Base-by-base conservation (phyloP, 345 rosid genomes). In the Lepidium sativum region DNA sequence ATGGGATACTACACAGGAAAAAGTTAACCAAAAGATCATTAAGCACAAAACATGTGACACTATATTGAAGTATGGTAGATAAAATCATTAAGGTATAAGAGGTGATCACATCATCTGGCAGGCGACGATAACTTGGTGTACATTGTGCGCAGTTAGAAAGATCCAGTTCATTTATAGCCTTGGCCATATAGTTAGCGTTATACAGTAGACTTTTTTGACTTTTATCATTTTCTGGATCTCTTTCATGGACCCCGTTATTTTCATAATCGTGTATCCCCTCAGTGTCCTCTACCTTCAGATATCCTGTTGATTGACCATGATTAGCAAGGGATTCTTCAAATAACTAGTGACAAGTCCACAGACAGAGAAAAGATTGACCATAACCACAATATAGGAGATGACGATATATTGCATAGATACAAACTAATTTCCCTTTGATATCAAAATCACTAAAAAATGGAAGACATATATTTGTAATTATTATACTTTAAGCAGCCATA, bases 101-200 rank as follows among this genome's bases (percentile, higher is more conserved):
- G 70, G 45, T 9, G 34, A 84, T 59, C 73, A 95, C 99, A 78
- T 81, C 84, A 66, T 80, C 77, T 68, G 99, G 99, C 54, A 95
- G 81, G 70, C 81, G 95, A 16, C 99, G 87, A 76, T 95, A 95
- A 66, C 99, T 95, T 71, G 99, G 98, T 63, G 97, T 74, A 76
- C 99, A 95, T 44, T 84, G 80, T 71, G 83, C 91, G 63, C 98
- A 91, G 48, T 95, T 84, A 65, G 97, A 67, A 51, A 91, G 87
- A 75, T 95, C 99, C 63, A 95, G 86, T 78, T 95, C 99, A 67
- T 86, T 87, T 65, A 95, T 86, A 41, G 94, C 87, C 66, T 95
- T 95, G 65, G 81, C 80, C 69, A 80, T 20, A 84, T 79, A 79
- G 77, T 84, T 89, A 86, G 79, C 73, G 66, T 87, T 31, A 44